Evolutionary conservation across 164 flowering plant species (phyloP), one percentile per base, ranked within the genome.

Genomic region (Dillenia suffruticosa): DNA sequence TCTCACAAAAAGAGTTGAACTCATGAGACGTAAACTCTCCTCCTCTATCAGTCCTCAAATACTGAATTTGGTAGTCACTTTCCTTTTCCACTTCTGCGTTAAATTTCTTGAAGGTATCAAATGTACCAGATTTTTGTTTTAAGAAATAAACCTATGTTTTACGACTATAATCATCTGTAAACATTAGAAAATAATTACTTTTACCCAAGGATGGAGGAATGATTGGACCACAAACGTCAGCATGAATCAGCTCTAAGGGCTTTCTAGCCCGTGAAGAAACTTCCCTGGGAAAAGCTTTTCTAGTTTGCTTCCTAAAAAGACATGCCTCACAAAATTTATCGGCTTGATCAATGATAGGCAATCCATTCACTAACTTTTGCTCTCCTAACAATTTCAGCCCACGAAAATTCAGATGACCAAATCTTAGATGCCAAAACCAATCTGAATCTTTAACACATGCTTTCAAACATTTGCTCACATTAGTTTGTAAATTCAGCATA

Each of bases 151-250:
- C 46, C 51, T 61, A 62, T 11, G 55, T 61, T 12, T 62, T 68
- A 19, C 65, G n/a, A 9, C n/a, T 13, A 46, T 26, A 66, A 15
- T 67, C 64, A 55, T 67, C 70, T 26, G 54, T 67, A 14, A 67
- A 60, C 13, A 44, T 24, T 4, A 67, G 11, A 44, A 67, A 60
- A 57, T 67, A 67, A 0, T 40, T 54, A 6, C 13, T 61, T 2
- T 49, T 44, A 44, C 70, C 59, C 16, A 44, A n/a, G 0, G 55
- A 67, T 8, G 10, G 7, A n/a, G 64, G 60, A 5, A 12, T n/a
- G 46, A n/a, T n/a, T n/a, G n/a, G n/a, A n/a, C 70, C 64, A 12
- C 70, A 67, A 5, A 67, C 49, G 32, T 67, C 55, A 17, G 45
- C 14, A 32, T 52, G 52, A 3, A 48, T n/a, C 22, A 26, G 49